Evolutionary conservation across 306 rosid genomes (phyloP), one percentile per base, ranked within the genome.

Genomic region (Acacia melanoxylon): DNA sequence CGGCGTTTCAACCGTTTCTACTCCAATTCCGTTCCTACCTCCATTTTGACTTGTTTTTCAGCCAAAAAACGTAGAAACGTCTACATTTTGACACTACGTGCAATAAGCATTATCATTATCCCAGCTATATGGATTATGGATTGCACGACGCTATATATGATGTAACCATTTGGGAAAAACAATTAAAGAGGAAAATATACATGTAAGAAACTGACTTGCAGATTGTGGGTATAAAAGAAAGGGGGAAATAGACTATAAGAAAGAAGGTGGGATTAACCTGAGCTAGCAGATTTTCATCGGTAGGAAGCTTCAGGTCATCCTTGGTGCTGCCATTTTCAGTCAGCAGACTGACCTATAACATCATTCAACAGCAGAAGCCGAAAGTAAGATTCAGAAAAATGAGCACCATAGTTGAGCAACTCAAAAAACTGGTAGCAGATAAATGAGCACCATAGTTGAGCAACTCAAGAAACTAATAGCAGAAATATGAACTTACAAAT

Each of bases 321-420:
- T 92, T 92, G 8, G 97, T 92, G 81, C 77, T 85, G 0, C 97
- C 97, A 85, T 86, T 92, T n/a, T 92, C 97, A 81, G 94, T 87
- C 75, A 92, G 92, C 81, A 92, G 74, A 45, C 97, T 91, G 71
- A 91, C 85, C 95, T 91, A 74, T 41, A 81, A 66, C 84, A 85
- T 83, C 72, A 67, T 78, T 45, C 31, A 24, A 65, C 8, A 56
- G 17, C 1, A 68, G 6, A 24, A 71, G 58, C n/a, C 1, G 42
- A 4, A 42, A 71, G 58, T 25, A 48, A 1, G 8, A 59, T 74
- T 72, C 2, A 80, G 54, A 84, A 78, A 35, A 20, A 77, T 6
- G 22, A 61, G 3, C 65, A 41, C 4, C 2, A 76, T 24, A 14
- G 59, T 11, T 7, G 17, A 0, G 19, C n/a, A 16, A 41, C 5